Evolutionary conservation across 495 filamentous ascomycete genomes (phyloP).

Genomic region (Hypoxylon cercidicola): DNA sequence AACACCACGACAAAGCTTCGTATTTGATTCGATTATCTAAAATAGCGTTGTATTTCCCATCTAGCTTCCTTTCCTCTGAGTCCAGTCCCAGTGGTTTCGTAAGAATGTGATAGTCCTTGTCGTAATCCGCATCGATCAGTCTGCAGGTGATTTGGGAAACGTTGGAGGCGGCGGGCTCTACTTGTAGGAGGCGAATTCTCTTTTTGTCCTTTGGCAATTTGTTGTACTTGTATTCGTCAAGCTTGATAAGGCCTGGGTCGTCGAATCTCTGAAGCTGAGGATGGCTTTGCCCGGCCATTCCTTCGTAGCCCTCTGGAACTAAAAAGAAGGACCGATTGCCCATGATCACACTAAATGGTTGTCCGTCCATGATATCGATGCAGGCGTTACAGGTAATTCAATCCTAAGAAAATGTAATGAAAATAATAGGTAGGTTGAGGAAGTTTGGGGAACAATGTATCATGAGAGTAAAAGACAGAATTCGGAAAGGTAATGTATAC

Average conservation of each 20-base stretch:
- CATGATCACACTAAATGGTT: too few relatives aligned
- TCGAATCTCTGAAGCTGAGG: slow-evolving; percentile 4
- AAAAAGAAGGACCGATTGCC: too few relatives aligned
- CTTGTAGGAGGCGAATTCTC: slow-evolving; percentile 1
- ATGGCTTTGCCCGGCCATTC: too few relatives aligned
- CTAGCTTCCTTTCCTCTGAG: not conserved
- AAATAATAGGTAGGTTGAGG: too few relatives aligned
- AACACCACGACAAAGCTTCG: slow-evolving; percentile 36
- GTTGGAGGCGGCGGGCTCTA: not conserved
- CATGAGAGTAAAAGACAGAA: too few relatives aligned
- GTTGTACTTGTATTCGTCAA: not conserved
- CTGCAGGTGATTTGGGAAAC: slow-evolving; percentile 1
- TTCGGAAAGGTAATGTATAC: too few relatives aligned
- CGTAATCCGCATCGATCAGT: slow-evolving; percentile 6
- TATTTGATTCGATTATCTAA: slow-evolving; percentile 7
- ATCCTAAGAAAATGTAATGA: too few relatives aligned
- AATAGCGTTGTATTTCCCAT: not conserved
- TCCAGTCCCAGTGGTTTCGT: not conserved
- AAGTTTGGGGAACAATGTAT: too few relatives aligned
- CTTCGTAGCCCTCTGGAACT: too few relatives aligned
- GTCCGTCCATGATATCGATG: too few relatives aligned
- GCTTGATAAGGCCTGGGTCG: not conserved
- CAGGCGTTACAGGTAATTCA: too few relatives aligned
- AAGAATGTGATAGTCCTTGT: slow-evolving; percentile 2
- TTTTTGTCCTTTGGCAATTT: not conserved